Base-by-base conservation (phyloP, 2,329 filamentous ascomycete species). In the Scolecobasidium constrictum region DNA sequence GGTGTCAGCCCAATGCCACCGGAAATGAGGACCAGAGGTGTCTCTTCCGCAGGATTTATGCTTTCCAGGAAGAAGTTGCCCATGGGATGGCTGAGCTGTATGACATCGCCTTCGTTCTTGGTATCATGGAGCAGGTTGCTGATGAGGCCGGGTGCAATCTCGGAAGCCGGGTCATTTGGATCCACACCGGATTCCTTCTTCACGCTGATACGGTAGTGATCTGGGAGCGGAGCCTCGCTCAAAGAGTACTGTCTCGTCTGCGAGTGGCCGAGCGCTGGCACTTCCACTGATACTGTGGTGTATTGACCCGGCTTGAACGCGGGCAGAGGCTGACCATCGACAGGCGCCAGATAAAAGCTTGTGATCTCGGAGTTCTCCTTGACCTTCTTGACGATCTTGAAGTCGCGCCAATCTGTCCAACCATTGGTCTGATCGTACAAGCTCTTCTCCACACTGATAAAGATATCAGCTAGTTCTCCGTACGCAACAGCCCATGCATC, bases 201-300 rank as follows among this genome's bases (percentile, higher is more conserved):
- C 44, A 87, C 71, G 39, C 73, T 82, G 60, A 86, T 79, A 21
- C 83, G 75, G 60, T 83, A 83, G 59, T 77, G 72, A 39, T 75
- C 68, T 6, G 69, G 62, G 2, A 66, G 65, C 2, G 78, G 80
- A 39, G 73, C 68, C 49, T 85, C 80, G 52, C 75, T 81, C 47
- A 87, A 68, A 19, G 79, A 83, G 62, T 86, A 87, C 59, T 86
- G 83, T 22, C 82, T 68, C 15, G 76, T 70, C 59, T 87, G 83
- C 49, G 68, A 61, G 55, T 77, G 69, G n/a, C 73, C 72, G 17
- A 82, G 67, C 38, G 66, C 63, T 1, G 75, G 72, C 0, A 83
- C 69, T 39, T 70, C 65, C 5, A 79, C 58, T 39, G 35, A 33
- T n/a, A 42, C 26, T 4, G 78, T 81, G 47, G 84, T 71, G 55